A percentile compares a stretch with the other conserved stretches of the same genome.
Conservation (phyloP, 371 early-diverging fungal genomes). For the Funneliformis caledonium region DNA sequence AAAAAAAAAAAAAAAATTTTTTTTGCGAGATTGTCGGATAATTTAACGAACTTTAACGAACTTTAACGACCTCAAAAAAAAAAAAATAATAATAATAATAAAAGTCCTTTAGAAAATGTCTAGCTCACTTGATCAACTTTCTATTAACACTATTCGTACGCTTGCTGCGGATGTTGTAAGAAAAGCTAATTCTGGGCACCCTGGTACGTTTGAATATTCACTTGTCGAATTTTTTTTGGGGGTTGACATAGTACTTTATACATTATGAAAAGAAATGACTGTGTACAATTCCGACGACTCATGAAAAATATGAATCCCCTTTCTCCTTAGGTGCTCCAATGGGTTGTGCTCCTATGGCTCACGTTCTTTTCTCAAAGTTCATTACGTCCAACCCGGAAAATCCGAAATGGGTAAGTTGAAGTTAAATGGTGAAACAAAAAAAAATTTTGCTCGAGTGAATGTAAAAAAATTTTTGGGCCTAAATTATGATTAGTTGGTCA, state of each 20-base stretch:
- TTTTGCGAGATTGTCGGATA: not conserved
- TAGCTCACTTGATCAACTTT: slow-evolving; percentile 58
- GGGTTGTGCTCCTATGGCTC: slow-evolving; percentile 98
- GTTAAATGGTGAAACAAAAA: not conserved
- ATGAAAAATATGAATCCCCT: not conserved
- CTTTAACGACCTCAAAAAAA: not conserved
- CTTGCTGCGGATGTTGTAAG: slow-evolving; percentile 95
- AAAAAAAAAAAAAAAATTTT: too few relatives aligned
- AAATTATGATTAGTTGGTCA: too few relatives aligned
- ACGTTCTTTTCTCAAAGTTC: slow-evolving; percentile 87
- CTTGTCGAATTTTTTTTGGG: not conserved
- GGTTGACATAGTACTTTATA: not conserved
- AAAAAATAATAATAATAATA: not conserved
- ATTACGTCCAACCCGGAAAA: slow-evolving; percentile 87
- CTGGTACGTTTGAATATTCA: slow-evolving; percentile 62
- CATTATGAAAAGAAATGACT: not conserved
- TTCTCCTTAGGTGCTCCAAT: slow-evolving; percentile 84
- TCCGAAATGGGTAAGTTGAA: slow-evolving; percentile 74
- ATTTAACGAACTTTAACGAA: not conserved
- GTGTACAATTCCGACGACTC: not conserved
- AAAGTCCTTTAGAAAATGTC: slow-evolving; percentile 4
- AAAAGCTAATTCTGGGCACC: slow-evolving; percentile 97
- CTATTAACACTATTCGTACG: slow-evolving; percentile 93
- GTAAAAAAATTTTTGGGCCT: too few relatives aligned
- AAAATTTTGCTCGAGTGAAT: too few relatives aligned